A percentile compares a stretch with the other conserved stretches of the same genome.
phyloP scores from a whole-genome alignment of 305 asterid genomes.

The Vinca major region DNA sequence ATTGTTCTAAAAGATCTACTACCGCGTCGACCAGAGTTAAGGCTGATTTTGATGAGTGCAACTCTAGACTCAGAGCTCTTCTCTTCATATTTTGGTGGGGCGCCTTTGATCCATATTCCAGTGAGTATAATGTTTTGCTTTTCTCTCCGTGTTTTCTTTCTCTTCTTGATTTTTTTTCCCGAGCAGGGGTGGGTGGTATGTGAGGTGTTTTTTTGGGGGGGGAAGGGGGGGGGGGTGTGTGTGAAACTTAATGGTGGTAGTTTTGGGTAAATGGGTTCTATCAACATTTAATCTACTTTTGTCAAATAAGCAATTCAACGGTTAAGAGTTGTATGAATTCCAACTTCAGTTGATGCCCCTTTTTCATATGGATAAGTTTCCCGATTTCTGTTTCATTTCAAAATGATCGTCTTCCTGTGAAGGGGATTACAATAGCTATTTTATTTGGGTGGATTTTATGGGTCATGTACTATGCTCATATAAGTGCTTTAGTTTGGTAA shows the following conservation, averaged over 20 bases:
- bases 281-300: background rate
- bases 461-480: background rate
- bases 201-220: background rate
- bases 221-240: background rate
- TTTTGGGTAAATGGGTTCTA: background rate
- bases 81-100: slow-evolving; percentile 80
- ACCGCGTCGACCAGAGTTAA: slow-evolving; percentile 82
- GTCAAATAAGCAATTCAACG: background rate
- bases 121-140: slow-evolving; percentile 32
- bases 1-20: slow-evolving; percentile 84
- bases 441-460: background rate
- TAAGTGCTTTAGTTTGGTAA: background rate
- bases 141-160: background rate
- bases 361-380: background rate
- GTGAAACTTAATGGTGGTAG: background rate
- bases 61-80: slow-evolving; percentile 85
- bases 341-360: background rate
- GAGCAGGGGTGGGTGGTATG: background rate
- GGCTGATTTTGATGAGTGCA: slow-evolving; percentile 95
- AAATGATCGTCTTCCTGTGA: background rate
- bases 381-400: background rate
- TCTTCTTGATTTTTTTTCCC: too few species aligned
- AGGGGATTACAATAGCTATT: background rate
- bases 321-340: background rate
- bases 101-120: slow-evolving; percentile 67